These are phyloP conservation scores for Cylindrotheca closterium DNA, from an alignment of 108 stramenopile species.

Conservation along the genomic window DNA sequence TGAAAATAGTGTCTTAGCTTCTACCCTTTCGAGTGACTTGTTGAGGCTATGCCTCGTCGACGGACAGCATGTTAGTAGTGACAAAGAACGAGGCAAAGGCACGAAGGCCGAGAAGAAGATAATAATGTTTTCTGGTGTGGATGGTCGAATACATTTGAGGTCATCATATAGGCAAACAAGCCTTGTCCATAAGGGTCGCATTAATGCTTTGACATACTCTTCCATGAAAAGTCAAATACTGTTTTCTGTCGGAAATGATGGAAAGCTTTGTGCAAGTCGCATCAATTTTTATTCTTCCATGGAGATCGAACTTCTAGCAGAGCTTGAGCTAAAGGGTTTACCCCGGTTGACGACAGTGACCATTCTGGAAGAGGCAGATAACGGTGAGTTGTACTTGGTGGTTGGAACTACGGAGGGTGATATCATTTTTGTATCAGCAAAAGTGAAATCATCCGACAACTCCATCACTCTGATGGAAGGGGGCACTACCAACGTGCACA, in stretches of 20 bases:
- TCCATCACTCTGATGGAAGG: not conserved
- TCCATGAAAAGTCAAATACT: constrained; percentile 18
- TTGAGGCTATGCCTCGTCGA: constrained; percentile 38
- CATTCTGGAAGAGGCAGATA: not conserved
- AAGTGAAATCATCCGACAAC: not conserved
- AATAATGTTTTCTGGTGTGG: constrained; percentile 48
- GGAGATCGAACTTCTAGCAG: not conserved
- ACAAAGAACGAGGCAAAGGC: not conserved
- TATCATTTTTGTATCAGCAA: not conserved
- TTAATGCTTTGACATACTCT: constrained; percentile 38
- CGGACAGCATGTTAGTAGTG: too few relatives aligned
- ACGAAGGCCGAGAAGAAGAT: too few relatives aligned
- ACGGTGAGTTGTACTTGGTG: not conserved
- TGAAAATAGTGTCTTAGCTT: constrained; percentile 40
- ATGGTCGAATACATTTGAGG: constrained; percentile 55
- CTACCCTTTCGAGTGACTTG: constrained; percentile 52
- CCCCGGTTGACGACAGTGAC: not conserved
- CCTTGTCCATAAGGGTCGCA: constrained; percentile 36
- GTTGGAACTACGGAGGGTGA: not conserved
- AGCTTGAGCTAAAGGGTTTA: not conserved
- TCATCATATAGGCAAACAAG: constrained; percentile 1
- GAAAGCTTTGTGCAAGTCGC: not conserved
- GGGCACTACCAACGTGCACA: not conserved
- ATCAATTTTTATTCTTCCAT: not conserved
- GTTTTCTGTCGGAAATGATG: constrained; percentile 51